These are phyloP conservation scores for Monosporascus sp. DNA, from an alignment of 2,329 filamentous ascomycete genomes.

Conservation along the genomic window DNA sequence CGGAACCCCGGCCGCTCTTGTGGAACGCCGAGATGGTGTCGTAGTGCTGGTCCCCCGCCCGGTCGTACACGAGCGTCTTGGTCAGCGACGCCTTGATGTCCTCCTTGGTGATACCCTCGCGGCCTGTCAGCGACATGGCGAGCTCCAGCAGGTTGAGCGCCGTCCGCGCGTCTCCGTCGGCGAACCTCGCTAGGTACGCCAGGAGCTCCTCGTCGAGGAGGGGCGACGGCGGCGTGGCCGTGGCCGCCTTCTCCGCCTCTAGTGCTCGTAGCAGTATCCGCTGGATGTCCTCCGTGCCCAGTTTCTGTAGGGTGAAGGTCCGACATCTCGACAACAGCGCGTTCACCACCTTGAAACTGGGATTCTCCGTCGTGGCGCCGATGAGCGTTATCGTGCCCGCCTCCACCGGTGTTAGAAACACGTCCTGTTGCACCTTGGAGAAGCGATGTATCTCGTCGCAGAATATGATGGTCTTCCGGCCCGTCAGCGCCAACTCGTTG, in stretches of 20 bases:
- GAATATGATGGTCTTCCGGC: constrained; percentile 90
- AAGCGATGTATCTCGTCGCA: constrained; percentile 96
- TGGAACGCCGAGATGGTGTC: constrained; percentile 96
- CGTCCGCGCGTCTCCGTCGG: constrained; percentile 89
- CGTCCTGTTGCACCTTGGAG: constrained; percentile 87
- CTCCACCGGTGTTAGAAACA: constrained; percentile 90
- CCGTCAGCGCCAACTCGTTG: constrained; percentile 73
- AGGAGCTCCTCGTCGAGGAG: constrained; percentile 76
- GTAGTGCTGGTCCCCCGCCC: constrained; percentile 93
- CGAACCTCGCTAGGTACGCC: constrained; percentile 75
- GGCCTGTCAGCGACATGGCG: constrained; percentile 69
- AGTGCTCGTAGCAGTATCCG: constrained; percentile 75
- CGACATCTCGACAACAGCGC: constrained; percentile 85
- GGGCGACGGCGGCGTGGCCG: constrained; percentile 34
- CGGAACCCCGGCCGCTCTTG: constrained; percentile 85
- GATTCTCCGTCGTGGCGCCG: constrained; percentile 95
- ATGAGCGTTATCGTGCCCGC: constrained; percentile 86
- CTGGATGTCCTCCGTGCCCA: constrained; percentile 66
- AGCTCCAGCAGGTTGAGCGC: constrained; percentile 90
- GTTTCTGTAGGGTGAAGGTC: constrained; percentile 78
- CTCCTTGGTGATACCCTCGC: constrained; percentile 62
- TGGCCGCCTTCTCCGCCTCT: constrained; percentile 45
- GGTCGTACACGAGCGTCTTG: constrained; percentile 90
- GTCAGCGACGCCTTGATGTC: constrained; percentile 79
- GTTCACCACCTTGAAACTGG: constrained; percentile 85